Conservation (phyloP, 1,284 basidiomycete species). For the Pseudomicrostroma phylloplanum region DNA sequence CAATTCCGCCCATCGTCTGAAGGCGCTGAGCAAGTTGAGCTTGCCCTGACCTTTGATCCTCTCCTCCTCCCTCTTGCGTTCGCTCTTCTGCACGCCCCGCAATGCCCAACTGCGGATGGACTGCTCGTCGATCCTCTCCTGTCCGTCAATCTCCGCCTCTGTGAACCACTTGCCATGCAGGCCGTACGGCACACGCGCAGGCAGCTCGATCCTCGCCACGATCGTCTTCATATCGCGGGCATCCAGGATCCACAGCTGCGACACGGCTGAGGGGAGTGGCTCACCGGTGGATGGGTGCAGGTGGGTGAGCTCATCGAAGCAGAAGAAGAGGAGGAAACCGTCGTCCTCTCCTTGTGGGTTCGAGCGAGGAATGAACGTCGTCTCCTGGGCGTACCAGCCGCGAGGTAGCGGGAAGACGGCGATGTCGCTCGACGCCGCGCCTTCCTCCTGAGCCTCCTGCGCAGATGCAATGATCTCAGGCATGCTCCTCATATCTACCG, state of each 20-base stretch:
- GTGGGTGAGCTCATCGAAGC: slow-evolving; percentile 54
- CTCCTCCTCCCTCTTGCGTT: too few relatives aligned
- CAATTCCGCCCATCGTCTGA: too few relatives aligned
- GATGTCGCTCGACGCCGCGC: slow-evolving; percentile 25
- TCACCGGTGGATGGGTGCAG: slow-evolving; percentile 45
- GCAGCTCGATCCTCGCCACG: slow-evolving; percentile 53
- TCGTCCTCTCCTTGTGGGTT: slow-evolving; percentile 51
- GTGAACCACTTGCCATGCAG: slow-evolving; percentile 50
- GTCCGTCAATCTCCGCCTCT: slow-evolving; percentile 30
- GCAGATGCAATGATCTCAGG: slow-evolving; percentile 45
- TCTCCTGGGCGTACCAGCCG: slow-evolving; percentile 54
- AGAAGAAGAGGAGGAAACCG: slow-evolving; percentile 55
- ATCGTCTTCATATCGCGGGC: slow-evolving; percentile 52
- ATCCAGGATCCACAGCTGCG: slow-evolving; percentile 56
- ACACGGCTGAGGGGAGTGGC: slow-evolving; percentile 44
- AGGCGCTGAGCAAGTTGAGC: too few relatives aligned
- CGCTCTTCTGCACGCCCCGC: not conserved
- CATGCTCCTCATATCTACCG: slow-evolving; percentile 52
- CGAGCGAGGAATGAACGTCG: slow-evolving; percentile 52
- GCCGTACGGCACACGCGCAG: slow-evolving; percentile 53
- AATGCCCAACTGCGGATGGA: not conserved
- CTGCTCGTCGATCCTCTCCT: not conserved
- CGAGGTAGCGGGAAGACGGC: slow-evolving; percentile 53
- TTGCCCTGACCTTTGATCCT: too few relatives aligned
- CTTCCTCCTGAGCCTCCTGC: slow-evolving; percentile 17